A percentile compares a stretch with the other conserved stretches of the same genome.
Conservation (phyloP, 2,329 filamentous ascomycete species). For the Chrysoporthe puriensis region DNA sequence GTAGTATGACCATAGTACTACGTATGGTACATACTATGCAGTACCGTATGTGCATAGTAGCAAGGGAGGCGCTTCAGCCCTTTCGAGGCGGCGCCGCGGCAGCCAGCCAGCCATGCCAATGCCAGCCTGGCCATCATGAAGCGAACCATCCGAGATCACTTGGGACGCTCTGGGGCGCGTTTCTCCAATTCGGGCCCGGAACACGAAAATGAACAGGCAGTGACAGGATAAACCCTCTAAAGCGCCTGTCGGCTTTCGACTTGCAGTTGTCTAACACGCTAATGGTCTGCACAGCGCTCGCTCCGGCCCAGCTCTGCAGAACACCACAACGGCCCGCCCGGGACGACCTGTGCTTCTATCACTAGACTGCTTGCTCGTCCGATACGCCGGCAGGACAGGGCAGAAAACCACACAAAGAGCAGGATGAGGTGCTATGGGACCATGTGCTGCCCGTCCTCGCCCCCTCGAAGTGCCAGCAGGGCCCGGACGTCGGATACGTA, state of each 20-base stretch:
- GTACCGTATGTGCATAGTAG: neutral
- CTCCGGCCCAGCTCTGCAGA: neutral
- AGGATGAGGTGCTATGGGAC: conserved; percentile 37
- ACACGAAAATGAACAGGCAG: neutral
- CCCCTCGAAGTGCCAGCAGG: conserved; percentile 83
- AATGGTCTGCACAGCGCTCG: conserved; percentile 10
- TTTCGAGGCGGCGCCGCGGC: no score
- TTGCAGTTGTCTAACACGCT: conserved; percentile 10
- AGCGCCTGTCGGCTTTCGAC: neutral
- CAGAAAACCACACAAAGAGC: neutral
- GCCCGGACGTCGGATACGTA: conserved; percentile 96
- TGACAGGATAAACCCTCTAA: neutral
- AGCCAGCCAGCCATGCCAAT: no score
- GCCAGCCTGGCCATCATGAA: no score
- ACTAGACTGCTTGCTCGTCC: neutral
- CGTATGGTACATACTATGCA: neutral
- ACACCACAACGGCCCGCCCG: neutral
- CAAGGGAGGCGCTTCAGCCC: neutral
- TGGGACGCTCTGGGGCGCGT: neutral
- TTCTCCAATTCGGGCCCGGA: neutral
- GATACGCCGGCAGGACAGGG: neutral
- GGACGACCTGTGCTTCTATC: conserved; percentile 13
- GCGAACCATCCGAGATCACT: neutral
- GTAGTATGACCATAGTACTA: neutral
- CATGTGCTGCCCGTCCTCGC: conserved; percentile 72